These are phyloP conservation scores for Neotropicomus parvogracilis DNA, from an alignment of 1,284 basidiomycete genomes.

Conservation along the genomic window DNA sequence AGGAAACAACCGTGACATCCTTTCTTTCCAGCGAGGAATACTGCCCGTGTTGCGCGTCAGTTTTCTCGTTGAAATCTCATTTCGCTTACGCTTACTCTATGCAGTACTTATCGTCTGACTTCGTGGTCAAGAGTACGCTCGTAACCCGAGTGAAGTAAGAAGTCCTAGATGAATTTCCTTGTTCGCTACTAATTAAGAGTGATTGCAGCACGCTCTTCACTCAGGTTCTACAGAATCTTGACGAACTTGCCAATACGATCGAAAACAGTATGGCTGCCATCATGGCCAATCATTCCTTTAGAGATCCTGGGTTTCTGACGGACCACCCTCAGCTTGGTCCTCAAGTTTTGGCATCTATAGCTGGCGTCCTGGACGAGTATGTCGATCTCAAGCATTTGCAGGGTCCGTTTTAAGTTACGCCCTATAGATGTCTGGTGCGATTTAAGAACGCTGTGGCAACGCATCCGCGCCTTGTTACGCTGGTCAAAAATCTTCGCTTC, in stretches of 20 bases:
- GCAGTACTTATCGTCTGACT: constrained; percentile 62
- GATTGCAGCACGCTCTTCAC: constrained; percentile 50
- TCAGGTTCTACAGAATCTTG: constrained; percentile 50
- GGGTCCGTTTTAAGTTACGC: not conserved
- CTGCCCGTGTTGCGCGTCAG: constrained; percentile 56
- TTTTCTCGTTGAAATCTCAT: not conserved
- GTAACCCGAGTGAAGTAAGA: constrained; percentile 53
- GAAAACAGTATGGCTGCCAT: constrained; percentile 42
- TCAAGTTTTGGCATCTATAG: constrained; percentile 47
- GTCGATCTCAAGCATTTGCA: constrained; percentile 13
- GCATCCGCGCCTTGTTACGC: constrained; percentile 42
- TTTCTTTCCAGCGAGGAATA: constrained; percentile 63
- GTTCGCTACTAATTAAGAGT: constrained; percentile 4
- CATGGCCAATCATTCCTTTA: constrained; percentile 40
- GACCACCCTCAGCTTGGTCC: constrained; percentile 32
- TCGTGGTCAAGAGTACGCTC: constrained; percentile 59
- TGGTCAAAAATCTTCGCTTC: constrained; percentile 41
- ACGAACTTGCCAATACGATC: constrained; percentile 41
- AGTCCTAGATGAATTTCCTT: no score
- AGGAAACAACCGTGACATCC: constrained; percentile 29
- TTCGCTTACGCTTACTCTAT: not conserved
- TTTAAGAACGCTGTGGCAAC: constrained; percentile 53
- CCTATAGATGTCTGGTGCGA: constrained; percentile 50
- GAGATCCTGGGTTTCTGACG: constrained; percentile 32
- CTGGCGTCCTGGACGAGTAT: constrained; percentile 52